These are phyloP conservation scores for Saccharomyces hybrid DNA, from an alignment of 1,139 yeast genomes.

Conservation along the genomic window DNA sequence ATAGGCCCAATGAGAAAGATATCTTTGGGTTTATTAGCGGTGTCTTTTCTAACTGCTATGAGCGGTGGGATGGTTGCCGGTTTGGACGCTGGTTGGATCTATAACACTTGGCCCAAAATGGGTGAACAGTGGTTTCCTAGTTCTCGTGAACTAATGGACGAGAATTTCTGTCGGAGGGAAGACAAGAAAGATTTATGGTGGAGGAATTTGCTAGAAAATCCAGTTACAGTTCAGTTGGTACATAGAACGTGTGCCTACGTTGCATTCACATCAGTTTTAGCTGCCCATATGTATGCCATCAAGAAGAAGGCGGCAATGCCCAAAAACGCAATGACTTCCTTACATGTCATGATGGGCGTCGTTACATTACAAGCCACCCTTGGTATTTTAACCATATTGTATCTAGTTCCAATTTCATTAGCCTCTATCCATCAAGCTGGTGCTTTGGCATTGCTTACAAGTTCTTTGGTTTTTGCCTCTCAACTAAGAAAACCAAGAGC, in stretches of 20 bases:
- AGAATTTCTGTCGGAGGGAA: conserved; percentile 57
- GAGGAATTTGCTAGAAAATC: conserved; percentile 92
- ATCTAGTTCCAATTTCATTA: conserved; percentile 83
- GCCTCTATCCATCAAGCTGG: conserved; percentile 98
- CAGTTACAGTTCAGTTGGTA: conserved; percentile 87
- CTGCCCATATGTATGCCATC: conserved; percentile 53
- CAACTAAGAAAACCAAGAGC: conserved; percentile 64
- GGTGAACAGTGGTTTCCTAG: conserved; percentile 73
- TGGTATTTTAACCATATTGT: conserved; percentile 79
- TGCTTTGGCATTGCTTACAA: conserved; percentile 79
- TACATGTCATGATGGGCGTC: conserved; percentile 70
- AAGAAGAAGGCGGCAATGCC: conserved; percentile 59
- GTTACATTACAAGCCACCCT: conserved; percentile 75
- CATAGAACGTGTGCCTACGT: conserved; percentile 82
- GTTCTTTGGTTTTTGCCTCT: conserved; percentile 62
- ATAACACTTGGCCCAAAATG: conserved; percentile 95
- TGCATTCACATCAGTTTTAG: conserved; percentile 67
- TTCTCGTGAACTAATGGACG: conserved; percentile 63
- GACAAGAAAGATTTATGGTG: conserved; percentile 73
- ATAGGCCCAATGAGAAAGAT: conserved; percentile 49
- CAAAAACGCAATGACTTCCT: conserved; percentile 45
- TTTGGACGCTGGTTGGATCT: conserved; percentile 91
- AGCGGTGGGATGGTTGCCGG: conserved; percentile 98
- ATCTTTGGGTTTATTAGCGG: conserved; percentile 49
- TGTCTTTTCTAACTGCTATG: conserved; percentile 86